Evolutionary conservation across 805 yeast genomes (phyloP).

Genomic region (Zygosaccharomyces bisporus): DNA sequence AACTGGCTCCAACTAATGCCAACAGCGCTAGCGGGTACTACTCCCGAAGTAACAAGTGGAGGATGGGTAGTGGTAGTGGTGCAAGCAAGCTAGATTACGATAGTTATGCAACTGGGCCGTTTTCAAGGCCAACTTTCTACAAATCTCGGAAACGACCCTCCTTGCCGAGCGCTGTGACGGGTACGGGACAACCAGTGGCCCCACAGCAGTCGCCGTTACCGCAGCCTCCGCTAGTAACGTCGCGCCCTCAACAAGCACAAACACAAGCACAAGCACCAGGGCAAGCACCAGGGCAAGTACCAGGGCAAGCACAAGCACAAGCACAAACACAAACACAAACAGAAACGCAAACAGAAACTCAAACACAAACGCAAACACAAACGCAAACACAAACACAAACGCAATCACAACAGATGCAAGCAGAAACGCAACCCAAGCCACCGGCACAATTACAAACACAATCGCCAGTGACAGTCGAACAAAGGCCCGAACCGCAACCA

Average conservation of each 20-base stretch:
- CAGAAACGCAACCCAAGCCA: background rate
- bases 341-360: background rate
- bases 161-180: background rate
- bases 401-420: background rate
- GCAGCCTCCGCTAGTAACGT: background rate
- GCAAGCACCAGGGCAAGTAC: background rate
- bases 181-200: background rate
- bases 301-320: background rate
- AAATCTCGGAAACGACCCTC: constrained; percentile 10
- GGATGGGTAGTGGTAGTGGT: constrained; percentile 12
- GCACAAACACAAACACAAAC: background rate
- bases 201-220: background rate
- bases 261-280: background rate
- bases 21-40: constrained; percentile 18
- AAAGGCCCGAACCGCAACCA: background rate
- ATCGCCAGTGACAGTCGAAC: background rate
- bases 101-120: background rate
- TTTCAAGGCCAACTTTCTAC: constrained; percentile 17
- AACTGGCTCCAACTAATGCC: background rate
- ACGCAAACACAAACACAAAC: background rate
- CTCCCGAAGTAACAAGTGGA: constrained; percentile 27
- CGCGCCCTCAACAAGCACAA: background rate
- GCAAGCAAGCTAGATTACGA: constrained; percentile 12
- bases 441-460: background rate
- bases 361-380: background rate